Evolutionary conservation across 2,329 filamentous ascomycete genomes (phyloP).

Genomic region (Amphichorda felina): DNA sequence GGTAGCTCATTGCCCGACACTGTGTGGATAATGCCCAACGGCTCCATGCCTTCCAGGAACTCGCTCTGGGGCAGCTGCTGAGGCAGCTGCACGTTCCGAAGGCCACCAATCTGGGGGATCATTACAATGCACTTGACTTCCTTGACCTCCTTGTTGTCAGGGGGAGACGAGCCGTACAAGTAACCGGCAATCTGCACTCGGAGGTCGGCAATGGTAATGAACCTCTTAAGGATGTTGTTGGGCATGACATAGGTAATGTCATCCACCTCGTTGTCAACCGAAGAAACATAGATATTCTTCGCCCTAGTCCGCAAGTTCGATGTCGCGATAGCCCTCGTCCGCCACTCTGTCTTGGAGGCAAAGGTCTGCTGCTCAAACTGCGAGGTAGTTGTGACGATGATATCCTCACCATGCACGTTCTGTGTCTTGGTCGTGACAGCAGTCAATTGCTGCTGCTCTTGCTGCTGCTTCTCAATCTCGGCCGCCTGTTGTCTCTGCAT

Average conservation of each 20-base stretch:
- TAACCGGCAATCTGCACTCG: slow-evolving; percentile 95
- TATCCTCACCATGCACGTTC: slow-evolving; percentile 93
- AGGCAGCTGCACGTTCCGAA: slow-evolving; percentile 83
- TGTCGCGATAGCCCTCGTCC: slow-evolving; percentile 89
- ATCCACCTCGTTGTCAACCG: slow-evolving; percentile 83
- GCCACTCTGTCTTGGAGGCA: slow-evolving; percentile 97
- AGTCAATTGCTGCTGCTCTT: slow-evolving; percentile 92
- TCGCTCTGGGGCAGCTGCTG: slow-evolving; percentile 87
- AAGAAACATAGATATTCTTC: slow-evolving; percentile 98
- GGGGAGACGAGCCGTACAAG: slow-evolving; percentile 82
- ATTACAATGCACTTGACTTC: slow-evolving; percentile 95
- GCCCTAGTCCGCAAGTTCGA: slow-evolving; percentile 87
- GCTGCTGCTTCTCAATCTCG: slow-evolving; percentile 97
- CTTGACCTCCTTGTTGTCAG: slow-evolving; percentile 94
- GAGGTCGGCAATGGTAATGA: slow-evolving; percentile 94
- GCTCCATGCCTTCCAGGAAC: slow-evolving; percentile 75
- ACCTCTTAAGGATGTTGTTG: slow-evolving; percentile 96
- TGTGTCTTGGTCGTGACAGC: slow-evolving; percentile 97
- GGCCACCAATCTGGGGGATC: slow-evolving; percentile 91
- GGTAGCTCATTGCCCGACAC: slow-evolving; percentile 87
- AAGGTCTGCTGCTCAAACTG: slow-evolving; percentile 97
- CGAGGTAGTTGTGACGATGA: slow-evolving; percentile 95
- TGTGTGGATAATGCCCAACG: slow-evolving; percentile 90
- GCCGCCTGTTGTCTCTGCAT: slow-evolving; percentile 97
- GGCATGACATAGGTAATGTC: slow-evolving; percentile 97